Evolutionary conservation across 2,329 filamentous ascomycete species (phyloP).

Genomic region (Orbilia ellipsospora): DNA sequence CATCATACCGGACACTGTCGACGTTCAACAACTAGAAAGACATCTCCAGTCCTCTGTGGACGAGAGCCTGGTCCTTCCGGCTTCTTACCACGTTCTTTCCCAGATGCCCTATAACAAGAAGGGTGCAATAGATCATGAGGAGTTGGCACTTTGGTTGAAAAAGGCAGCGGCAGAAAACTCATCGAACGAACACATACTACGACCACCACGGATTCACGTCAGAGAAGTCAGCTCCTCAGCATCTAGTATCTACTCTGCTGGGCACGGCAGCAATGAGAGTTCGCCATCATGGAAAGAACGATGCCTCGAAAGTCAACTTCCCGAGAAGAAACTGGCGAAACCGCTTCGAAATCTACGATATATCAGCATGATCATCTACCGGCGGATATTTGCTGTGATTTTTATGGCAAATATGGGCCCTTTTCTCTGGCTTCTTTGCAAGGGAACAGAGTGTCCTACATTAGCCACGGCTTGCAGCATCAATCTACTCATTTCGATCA

Average conservation of each 20-base stretch:
- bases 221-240: constrained; percentile 39
- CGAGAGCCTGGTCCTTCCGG: constrained; percentile 37
- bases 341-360: constrained; percentile 71
- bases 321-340: constrained; percentile 80
- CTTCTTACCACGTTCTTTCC: constrained; percentile 30
- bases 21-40: constrained; percentile 45
- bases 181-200: constrained; percentile 28
- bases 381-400: constrained; percentile 64
- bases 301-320: constrained; percentile 69
- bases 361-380: constrained; percentile 61
- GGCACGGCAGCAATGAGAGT: constrained; percentile 8
- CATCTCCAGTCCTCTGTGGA: constrained; percentile 41
- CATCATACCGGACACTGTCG: constrained; percentile 50
- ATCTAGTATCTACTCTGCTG: constrained; percentile 36
- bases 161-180: constrained; percentile 11
- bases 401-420: constrained; percentile 62
- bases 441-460: constrained; percentile 40
- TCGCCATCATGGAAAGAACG: constrained; percentile 49
- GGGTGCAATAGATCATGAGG: constrained; percentile 42
- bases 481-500: constrained; percentile 65
- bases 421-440: constrained; percentile 51
- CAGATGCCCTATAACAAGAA: constrained; percentile 49
- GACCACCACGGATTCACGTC: constrained; percentile 36
- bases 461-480: constrained; percentile 59
- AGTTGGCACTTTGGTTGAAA: constrained; percentile 34